Conservation (phyloP, 169 alveolate genomes). For the Plasmodium vivax region DNA sequence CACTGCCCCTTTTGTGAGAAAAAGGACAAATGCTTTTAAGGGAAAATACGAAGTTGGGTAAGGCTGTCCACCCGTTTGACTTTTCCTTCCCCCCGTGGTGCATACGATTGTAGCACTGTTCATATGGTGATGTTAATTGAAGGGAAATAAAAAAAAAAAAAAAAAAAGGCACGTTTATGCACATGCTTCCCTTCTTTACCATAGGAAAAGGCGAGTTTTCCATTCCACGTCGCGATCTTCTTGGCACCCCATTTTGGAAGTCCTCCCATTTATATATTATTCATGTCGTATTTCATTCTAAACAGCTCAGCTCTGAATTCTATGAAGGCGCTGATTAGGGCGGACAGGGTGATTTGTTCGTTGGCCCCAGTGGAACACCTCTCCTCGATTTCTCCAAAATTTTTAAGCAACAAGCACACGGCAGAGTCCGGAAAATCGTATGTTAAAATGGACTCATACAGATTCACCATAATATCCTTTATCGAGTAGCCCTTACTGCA, state of each 20-base stretch:
- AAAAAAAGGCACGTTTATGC: not conserved
- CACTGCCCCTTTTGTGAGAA: not conserved
- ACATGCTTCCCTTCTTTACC: not conserved
- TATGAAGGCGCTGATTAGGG: constrained; percentile 87
- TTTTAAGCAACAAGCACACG: constrained; percentile 81
- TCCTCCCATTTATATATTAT: constrained; percentile 22
- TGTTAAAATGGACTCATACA: constrained; percentile 85
- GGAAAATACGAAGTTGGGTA: not conserved
- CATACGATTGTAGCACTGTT: not conserved
- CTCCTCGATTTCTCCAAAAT: constrained; percentile 89
- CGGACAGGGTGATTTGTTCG: constrained; percentile 84
- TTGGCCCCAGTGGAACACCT: constrained; percentile 89
- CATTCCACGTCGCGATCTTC: not conserved
- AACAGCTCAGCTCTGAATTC: constrained; percentile 87
- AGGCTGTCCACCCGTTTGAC: not conserved
- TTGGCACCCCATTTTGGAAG: not conserved
- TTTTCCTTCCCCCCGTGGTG: not conserved
- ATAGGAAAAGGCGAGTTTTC: not conserved
- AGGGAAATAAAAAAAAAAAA: not conserved
- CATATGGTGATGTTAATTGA: not conserved
- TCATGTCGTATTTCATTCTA: constrained; percentile 80
- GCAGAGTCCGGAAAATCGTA: constrained; percentile 89
- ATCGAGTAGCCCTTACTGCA: constrained; percentile 90
- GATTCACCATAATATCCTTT: constrained; percentile 89
- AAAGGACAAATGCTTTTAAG: not conserved